Base-by-base conservation (phyloP, 148 eudicot genomes). In the Nepenthes gracilis region DNA sequence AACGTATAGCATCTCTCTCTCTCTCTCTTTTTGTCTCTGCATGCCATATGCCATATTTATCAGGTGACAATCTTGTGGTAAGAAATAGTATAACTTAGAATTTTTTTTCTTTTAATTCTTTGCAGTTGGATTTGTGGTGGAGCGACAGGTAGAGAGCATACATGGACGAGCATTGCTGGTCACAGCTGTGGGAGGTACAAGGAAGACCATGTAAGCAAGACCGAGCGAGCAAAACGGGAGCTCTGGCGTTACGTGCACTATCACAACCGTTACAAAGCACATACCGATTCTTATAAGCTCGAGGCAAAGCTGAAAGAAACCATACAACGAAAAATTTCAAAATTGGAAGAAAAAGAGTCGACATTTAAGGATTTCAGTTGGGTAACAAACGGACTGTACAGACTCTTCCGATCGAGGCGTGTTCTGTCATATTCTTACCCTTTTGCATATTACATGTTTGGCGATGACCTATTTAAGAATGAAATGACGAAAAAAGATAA, bases 371-470 rank as follows among this genome's bases (percentile, higher is more conserved):
- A 84, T 61, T 76, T 67, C 67, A 67, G 70, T 15, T 84, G 90
- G 90, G 78, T 80, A 8, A 65, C 75, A 5, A 80, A 75, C 65
- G 95, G 76, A 57, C 70, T 74, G 32, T 54, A 64, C 59, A 78
- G 79, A 49, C 77, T 87, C 70, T 74, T 76, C 60, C 74, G 84
- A 61, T 80, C 90, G 47, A 78, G 95, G 66, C 80, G 80, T 58
- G 40, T 71, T 35, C 73, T 87, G 51, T 80, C 81, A 6, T 78
- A 78, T 68, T 84, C 95, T 2, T 87, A 87, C 55, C 79, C 88
- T 4, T 82, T 87, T 75, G 87, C 85, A 33, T 87, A 67, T 62
- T 87, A 78, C 73, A 84, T 87, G 90, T 87, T 87, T 77, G 90
- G 90, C 35, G 70, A 76, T 49, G 90, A 75, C 33, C 61, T 87